These are phyloP conservation scores for Pelargonium myrrhifolium DNA, from an alignment of 441 rosid genomes.

Conservation along the genomic window DNA sequence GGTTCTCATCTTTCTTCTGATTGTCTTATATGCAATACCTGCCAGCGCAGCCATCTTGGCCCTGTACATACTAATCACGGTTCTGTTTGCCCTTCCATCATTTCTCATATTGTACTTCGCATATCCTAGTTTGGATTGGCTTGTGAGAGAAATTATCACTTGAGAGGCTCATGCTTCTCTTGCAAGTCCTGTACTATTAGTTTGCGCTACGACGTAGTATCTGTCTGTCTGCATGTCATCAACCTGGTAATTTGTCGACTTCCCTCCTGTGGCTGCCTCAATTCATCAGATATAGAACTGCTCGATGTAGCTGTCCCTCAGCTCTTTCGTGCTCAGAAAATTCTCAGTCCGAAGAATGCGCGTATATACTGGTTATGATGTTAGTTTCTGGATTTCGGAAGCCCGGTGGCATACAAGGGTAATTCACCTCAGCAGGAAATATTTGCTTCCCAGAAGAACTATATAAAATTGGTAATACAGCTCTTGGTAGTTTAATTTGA, in stretches of 20 bases:
- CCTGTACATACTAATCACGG: conserved; percentile 54
- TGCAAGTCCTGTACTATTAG: conserved; percentile 17
- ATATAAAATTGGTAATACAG: neutral
- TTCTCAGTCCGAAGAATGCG: conserved; percentile 1
- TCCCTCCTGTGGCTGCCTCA: conserved; percentile 16
- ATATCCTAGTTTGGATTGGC: conserved; percentile 74
- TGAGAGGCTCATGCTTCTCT: conserved; percentile 27
- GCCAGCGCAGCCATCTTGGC: conserved; percentile 72
- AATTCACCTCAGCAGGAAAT: too few species aligned
- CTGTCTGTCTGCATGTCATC: conserved; percentile 5
- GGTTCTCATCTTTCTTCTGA: conserved; percentile 55
- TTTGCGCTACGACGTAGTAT: conserved; percentile 14
- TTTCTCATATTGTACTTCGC: conserved; percentile 67
- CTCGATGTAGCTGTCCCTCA: neutral
- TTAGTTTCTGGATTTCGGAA: neutral
- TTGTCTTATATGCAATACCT: conserved; percentile 72
- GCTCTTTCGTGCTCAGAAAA: neutral
- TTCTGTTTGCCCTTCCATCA: conserved; percentile 71
- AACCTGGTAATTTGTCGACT: conserved; percentile 24
- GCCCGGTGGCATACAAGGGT: neutral
- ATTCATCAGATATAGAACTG: conserved; percentile 9
- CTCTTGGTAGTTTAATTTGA: conserved; percentile 12
- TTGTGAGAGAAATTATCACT: conserved; percentile 62
- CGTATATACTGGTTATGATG: conserved; percentile 7
- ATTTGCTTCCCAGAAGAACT: neutral